Percentiles rank a stretch among this genome's conserved stretches.
phyloP scores from a whole-genome alignment of 1,284 basidiomycete genomes.

The Sporisorium scitamineum region DNA sequence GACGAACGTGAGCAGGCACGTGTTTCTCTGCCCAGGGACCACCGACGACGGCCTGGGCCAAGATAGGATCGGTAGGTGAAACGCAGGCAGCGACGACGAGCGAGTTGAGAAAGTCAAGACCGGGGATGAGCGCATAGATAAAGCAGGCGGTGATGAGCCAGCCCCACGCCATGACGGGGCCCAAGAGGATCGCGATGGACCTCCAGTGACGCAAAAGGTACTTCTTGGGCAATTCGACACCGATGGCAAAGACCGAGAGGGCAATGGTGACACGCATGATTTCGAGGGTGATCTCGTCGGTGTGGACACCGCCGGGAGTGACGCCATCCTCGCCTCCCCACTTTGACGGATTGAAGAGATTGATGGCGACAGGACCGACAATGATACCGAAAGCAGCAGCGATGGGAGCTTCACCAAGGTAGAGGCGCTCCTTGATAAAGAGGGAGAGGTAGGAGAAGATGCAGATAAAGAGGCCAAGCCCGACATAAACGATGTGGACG shows the following conservation, averaged over 20 bases:
- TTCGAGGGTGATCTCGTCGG: constrained; percentile 77
- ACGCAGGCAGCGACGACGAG: constrained; percentile 83
- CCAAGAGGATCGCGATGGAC: constrained; percentile 85
- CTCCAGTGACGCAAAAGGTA: constrained; percentile 93
- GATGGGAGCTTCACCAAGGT: constrained; percentile 95
- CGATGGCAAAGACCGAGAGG: constrained; percentile 96
- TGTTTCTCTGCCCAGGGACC: constrained; percentile 99
- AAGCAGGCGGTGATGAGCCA: constrained; percentile 81
- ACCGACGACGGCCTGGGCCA: constrained; percentile 79
- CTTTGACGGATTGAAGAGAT: constrained; percentile 84
- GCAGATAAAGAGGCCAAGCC: constrained; percentile 64
- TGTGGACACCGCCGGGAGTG: constrained; percentile 75
- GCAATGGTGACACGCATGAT: constrained; percentile 95
- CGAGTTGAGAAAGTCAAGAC: constrained; percentile 56
- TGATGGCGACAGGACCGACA: constrained; percentile 83
- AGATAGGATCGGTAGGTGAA: constrained; percentile 90
- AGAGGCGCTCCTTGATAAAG: constrained; percentile 90
- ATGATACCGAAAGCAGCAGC: constrained; percentile 95
- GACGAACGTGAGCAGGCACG: constrained; percentile 93
- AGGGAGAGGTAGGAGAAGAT: constrained; percentile 95
- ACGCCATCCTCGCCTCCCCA: constrained; percentile 78
- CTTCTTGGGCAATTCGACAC: constrained; percentile 74
- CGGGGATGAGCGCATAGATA: constrained; percentile 62
- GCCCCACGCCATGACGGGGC: constrained; percentile 88
- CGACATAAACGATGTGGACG: constrained; percentile 66